Percentiles rank a stretch among this genome's conserved stretches.
Conservation (phyloP, 768 basidiomycete species). For the Pleurotus citrinopileatus region DNA sequence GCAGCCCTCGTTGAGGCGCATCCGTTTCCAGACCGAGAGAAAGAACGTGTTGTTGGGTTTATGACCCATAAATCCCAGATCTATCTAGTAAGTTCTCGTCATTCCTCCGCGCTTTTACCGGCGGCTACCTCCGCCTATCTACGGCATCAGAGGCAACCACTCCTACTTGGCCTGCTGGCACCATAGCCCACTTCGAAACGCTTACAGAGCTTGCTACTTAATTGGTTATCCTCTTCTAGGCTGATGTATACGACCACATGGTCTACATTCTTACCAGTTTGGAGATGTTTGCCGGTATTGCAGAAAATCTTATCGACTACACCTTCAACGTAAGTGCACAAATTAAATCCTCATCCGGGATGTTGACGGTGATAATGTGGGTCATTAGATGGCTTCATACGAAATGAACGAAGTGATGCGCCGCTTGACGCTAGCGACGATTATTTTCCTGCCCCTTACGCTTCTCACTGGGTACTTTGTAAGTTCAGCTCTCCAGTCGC, state of each 20-base stretch:
- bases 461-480: conserved; percentile 69
- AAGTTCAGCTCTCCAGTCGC: conserved; percentile 11
- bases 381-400: conserved; percentile 59
- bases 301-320: conserved; percentile 71
- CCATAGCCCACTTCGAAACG: no score
- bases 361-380: not conserved
- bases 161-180: no score
- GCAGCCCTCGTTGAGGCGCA: conserved; percentile 42
- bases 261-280: conserved; percentile 67
- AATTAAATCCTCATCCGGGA: not conserved
- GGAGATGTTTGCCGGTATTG: conserved; percentile 71
- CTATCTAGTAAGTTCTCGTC: conserved; percentile 47
- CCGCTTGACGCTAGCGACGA: conserved; percentile 63
- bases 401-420: conserved; percentile 79
- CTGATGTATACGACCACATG: conserved; percentile 75
- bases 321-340: conserved; percentile 61
- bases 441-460: conserved; percentile 70
- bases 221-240: no score
- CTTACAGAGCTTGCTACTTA: no score
- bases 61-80: conserved; percentile 65
- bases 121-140: not conserved
- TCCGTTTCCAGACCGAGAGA: conserved; percentile 20
- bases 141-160: not conserved
- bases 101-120: not conserved
- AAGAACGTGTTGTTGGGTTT: conserved; percentile 36